Base-by-base conservation (phyloP, 2,329 filamentous ascomycete genomes). In the Mycosphaerella sp. region DNA sequence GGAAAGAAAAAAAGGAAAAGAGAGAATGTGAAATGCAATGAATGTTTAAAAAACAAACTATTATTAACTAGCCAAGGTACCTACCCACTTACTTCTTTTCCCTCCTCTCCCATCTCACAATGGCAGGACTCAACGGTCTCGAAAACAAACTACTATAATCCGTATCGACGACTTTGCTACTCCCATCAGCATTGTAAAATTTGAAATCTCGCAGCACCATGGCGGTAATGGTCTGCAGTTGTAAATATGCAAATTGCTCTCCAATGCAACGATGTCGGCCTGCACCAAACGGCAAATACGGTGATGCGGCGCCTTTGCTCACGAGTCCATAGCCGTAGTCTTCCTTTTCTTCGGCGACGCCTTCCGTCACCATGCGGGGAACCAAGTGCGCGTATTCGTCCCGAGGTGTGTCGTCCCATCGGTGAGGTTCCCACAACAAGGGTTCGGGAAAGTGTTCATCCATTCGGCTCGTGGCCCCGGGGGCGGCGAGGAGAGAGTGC, bases 291-390 rank as follows among this genome's bases (percentile, higher is more conserved):
- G 92, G 92, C 45, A 97, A 81, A 71, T 96, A 97, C 0, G 92
- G 91, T 49, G 87, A 95, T 56, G 82, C 83, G 11, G 89, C 85
- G 53, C 92, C 92, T 78, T 96, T 95, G 78, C 83, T 91, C 62
- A 96, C 87, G 48, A 95, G 77, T 58, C 92, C 92, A 72, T 95
- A 96, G 34, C 92, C 92, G 70, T 96, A 96, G 70, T 96, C 92
- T 57, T 92, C 81, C 74, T 89, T 89, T 74, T 84, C 81, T 9
- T 79, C 77, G 31, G 54, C 59, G 4, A 67, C 63, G 44, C 56
- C 62, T 23, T 66, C 64, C 50, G 63, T 66, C 34, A 67, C 56
- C 47, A 64, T 61, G 29, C 55, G 55, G 1, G 67, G 67, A 2
- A 60, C 55, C 11, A 69, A 60, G 32, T 60, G 61, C 7, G 60